These are phyloP conservation scores for Metschnikowia arizonensis DNA, from an alignment of 805 yeast species.

Conservation along the genomic window DNA sequence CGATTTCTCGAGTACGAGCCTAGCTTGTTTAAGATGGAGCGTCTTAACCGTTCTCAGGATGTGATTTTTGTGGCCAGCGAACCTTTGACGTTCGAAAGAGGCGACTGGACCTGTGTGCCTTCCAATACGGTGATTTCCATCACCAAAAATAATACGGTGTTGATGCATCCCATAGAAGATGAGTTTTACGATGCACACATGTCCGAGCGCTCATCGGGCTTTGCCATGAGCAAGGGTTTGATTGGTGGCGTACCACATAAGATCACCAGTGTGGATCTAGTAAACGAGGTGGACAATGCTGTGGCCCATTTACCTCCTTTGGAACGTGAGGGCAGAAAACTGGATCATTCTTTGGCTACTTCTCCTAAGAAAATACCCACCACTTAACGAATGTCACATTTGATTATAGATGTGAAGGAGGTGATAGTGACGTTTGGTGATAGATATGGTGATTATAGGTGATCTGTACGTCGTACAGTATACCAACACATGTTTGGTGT, in stretches of 20 bases:
- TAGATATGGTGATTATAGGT: no score
- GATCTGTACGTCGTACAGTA: no score
- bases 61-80: constrained; percentile 97
- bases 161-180: constrained; percentile 86
- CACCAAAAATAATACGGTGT: constrained; percentile 71
- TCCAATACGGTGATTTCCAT: constrained; percentile 84
- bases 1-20: constrained; percentile 85
- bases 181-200: constrained; percentile 81
- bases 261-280: constrained; percentile 17
- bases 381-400: no score
- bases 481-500: no score
- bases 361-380: neutral
- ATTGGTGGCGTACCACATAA: constrained; percentile 85
- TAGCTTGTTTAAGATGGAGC: constrained; percentile 90
- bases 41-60: constrained; percentile 87
- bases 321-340: constrained; percentile 33
- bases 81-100: constrained; percentile 92
- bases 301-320: constrained; percentile 33
- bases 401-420: no score
- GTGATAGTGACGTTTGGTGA: no score
- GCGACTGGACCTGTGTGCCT: constrained; percentile 97
- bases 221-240: constrained; percentile 88
- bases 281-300: constrained; percentile 21
- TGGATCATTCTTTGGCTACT: constrained; percentile 1
- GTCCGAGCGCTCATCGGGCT: constrained; percentile 61